A percentile compares a stretch with the other conserved stretches of the same genome.
Evolutionary conservation across 176 grass and related monocot genomes (phyloP).

Genomic region (Paspalum notatum): DNA sequence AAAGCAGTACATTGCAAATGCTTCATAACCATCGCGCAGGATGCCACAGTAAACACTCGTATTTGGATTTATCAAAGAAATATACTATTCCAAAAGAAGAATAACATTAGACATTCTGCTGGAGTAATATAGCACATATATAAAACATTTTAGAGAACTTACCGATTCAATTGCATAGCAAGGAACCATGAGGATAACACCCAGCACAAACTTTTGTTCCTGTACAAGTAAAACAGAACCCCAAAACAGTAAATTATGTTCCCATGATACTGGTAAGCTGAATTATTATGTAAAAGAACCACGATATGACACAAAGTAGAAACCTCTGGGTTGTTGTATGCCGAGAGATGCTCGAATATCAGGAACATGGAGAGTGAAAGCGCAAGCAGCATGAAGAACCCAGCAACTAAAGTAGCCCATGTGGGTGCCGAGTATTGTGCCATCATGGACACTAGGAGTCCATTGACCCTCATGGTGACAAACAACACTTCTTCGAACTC

Average conservation of each 20-base stretch:
- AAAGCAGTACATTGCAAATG: conserved; percentile 97
- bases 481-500: not conserved
- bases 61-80: conserved; percentile 84
- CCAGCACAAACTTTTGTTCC: conserved; percentile 98
- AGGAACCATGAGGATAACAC: conserved; percentile 96
- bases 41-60: conserved; percentile 89
- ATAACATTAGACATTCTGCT: conserved; percentile 28
- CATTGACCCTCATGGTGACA: conserved; percentile 53
- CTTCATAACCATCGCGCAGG: conserved; percentile 86
- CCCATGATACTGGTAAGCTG: not conserved
- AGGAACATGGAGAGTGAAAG: conserved; percentile 78
- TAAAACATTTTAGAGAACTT: conserved; percentile 37
- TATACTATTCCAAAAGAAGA: conserved; percentile 57
- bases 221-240: conserved; percentile 50
- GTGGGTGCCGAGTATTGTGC: conserved; percentile 47
- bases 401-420: conserved; percentile 68
- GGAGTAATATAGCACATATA: conserved; percentile 32
- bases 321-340: conserved; percentile 96
- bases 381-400: conserved; percentile 67
- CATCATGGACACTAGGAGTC: conserved; percentile 34
- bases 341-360: conserved; percentile 80
- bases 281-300: not conserved
- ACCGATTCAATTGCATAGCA: conserved; percentile 94
- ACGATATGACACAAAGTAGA: conserved; percentile 15
- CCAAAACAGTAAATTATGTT: conserved; percentile 21